phyloP scores from a whole-genome alignment of 2,329 filamentous ascomycete genomes.

The Whalleya microplaca region DNA sequence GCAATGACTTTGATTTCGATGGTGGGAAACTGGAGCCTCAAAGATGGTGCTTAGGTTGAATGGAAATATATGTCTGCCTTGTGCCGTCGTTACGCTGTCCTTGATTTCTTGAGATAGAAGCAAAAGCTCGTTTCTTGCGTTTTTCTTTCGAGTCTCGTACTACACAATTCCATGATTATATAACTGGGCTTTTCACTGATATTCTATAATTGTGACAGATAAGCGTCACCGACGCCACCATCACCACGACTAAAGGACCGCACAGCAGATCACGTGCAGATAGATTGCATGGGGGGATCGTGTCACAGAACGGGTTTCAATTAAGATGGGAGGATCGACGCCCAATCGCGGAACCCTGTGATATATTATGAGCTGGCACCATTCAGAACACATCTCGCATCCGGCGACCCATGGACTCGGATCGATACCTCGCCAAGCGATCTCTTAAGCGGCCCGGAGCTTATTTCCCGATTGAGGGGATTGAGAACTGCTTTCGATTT shows the following conservation, averaged over 20 bases:
- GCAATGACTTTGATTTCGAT: constrained; percentile 22
- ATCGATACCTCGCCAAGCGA: neutral
- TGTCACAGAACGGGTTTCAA: neutral
- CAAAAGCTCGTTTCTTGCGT: constrained; percentile 17
- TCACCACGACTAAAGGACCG: constrained; percentile 20
- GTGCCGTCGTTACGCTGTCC: constrained; percentile 16
- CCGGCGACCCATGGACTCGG: neutral
- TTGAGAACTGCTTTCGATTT: neutral
- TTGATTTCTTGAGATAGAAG: constrained; percentile 31
- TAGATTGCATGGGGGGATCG: too few species aligned
- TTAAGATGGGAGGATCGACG: neutral
- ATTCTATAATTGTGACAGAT: constrained; percentile 45
- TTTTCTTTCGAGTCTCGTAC: constrained; percentile 26
- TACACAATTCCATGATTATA: constrained; percentile 28
- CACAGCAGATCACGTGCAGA: too few species aligned
- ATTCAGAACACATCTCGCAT: neutral
- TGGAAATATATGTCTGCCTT: constrained; percentile 18
- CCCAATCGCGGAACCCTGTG: neutral
- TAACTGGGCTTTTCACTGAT: constrained; percentile 42
- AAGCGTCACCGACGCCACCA: constrained; percentile 42
- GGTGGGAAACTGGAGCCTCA: constrained; percentile 15
- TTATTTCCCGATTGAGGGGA: neutral
- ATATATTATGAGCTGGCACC: neutral
- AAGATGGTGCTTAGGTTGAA: constrained; percentile 16
- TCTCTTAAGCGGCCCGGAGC: neutral